These are phyloP conservation scores for Lachancea lanzarotensis DNA, from an alignment of 805 yeast genomes.

Conservation along the genomic window DNA sequence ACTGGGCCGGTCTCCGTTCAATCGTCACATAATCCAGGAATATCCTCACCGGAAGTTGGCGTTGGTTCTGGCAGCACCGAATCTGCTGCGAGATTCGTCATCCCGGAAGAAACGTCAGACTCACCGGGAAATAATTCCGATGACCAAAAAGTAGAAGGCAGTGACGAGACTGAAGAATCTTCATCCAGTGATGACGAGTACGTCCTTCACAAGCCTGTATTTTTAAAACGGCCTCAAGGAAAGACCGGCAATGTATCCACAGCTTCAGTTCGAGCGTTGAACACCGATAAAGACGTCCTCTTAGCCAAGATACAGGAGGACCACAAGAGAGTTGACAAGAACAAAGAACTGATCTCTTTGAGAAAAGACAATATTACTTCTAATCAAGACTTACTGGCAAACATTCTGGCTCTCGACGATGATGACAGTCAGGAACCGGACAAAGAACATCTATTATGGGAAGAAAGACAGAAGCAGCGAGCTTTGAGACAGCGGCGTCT, in stretches of 20 bases:
- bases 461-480: constrained; percentile 18
- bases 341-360: not conserved
- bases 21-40: too few species aligned
- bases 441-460: constrained; percentile 21
- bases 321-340: not conserved
- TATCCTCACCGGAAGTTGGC: not conserved
- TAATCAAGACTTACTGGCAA: constrained; percentile 20
- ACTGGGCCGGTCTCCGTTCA: too few species aligned
- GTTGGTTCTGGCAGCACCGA: not conserved
- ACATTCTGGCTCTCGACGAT: constrained; percentile 22
- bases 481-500: constrained; percentile 17
- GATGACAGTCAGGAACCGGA: constrained; percentile 23
- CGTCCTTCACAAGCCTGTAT: constrained; percentile 24
- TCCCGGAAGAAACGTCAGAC: not conserved
- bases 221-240: constrained; percentile 13
- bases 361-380: constrained; percentile 13
- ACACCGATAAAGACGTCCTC: not conserved
- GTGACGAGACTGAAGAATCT: constrained; percentile 8
- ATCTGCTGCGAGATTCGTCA: not conserved
- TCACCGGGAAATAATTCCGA: not conserved
- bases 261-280: not conserved
- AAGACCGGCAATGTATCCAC: not conserved
- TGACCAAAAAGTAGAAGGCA: not conserved
- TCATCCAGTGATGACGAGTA: constrained; percentile 18
- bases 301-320: constrained; percentile 1